phyloP scores from a whole-genome alignment of 2,329 filamentous ascomycete species.

The Aspergillaceae sp. region DNA sequence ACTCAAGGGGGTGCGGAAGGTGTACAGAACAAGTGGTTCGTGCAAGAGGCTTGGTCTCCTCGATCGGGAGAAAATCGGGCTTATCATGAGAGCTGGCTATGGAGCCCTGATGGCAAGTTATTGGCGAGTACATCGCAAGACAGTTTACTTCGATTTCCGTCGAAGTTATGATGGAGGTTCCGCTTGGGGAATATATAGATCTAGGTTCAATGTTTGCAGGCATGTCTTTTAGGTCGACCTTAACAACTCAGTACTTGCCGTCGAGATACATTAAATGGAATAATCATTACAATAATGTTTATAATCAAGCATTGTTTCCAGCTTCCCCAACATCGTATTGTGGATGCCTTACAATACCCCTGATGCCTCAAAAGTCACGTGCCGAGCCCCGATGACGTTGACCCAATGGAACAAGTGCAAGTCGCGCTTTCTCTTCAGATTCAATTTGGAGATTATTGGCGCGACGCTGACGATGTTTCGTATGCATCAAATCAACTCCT shows the following conservation, averaged over 20 bases:
- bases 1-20: conserved; percentile 6
- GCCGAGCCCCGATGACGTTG: not conserved
- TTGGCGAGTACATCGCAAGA: conserved; percentile 44
- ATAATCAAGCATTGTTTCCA: no score
- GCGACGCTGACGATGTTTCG: conserved; percentile 4
- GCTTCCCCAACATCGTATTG: not conserved
- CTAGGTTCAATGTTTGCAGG: no score
- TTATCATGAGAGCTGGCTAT: conserved; percentile 41
- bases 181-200: no score
- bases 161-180: not conserved
- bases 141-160: conserved; percentile 35
- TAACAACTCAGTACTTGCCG: no score
- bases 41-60: conserved; percentile 42
- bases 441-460: not conserved
- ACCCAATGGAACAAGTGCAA: not conserved
- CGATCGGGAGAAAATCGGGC: conserved; percentile 38
- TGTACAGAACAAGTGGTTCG: conserved; percentile 37
- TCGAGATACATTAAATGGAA: no score
- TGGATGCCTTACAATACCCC: not conserved
- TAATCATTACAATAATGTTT: no score
- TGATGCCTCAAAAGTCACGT: not conserved
- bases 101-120: conserved; percentile 35
- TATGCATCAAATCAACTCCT: not conserved
- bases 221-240: no score
- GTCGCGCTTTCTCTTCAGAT: not conserved